Evolutionary conservation across 305 asterid species (phyloP).

Genomic region (Solanum hybrid): DNA sequence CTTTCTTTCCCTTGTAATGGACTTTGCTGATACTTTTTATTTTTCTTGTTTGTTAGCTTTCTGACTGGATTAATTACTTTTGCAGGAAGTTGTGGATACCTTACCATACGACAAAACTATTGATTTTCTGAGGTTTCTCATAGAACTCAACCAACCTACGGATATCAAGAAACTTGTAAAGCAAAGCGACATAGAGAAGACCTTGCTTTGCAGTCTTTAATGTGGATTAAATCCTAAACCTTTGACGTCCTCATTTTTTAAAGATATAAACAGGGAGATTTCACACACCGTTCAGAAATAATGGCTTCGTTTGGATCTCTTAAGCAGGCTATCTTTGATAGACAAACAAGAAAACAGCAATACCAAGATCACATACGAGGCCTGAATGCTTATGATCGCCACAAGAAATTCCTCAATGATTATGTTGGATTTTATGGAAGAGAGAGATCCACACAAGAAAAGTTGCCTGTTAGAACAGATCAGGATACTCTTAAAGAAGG

Average conservation of each 20-base stretch:
- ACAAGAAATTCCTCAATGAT: slow-evolving; percentile 73
- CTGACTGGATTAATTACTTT: neutral
- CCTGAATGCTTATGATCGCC: slow-evolving; percentile 96
- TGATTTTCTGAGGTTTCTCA: neutral
- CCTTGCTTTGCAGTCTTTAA: slow-evolving; percentile 38
- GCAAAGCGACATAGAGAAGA: neutral
- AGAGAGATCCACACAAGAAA: slow-evolving; percentile 31
- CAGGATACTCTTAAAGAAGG: slow-evolving; percentile 67
- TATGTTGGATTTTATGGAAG: slow-evolving; percentile 49
- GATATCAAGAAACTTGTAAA: neutral
- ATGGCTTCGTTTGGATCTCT: slow-evolving; percentile 81
- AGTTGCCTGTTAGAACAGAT: slow-evolving; percentile 75
- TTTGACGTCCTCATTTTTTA: neutral
- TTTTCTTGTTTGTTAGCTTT: neutral
- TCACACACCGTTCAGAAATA: slow-evolving; percentile 16
- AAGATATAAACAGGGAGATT: neutral
- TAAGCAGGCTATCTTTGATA: slow-evolving; percentile 68
- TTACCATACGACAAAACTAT: neutral
- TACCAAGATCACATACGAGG: slow-evolving; percentile 59
- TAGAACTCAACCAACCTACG: neutral
- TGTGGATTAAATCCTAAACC: neutral
- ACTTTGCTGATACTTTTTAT: neutral
- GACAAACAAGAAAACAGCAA: slow-evolving; percentile 69
- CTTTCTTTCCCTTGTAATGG: neutral
- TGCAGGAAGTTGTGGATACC: neutral